phyloP scores from a whole-genome alignment of 495 filamentous ascomycete genomes.

The Rostrohypoxylon terebratum region DNA sequence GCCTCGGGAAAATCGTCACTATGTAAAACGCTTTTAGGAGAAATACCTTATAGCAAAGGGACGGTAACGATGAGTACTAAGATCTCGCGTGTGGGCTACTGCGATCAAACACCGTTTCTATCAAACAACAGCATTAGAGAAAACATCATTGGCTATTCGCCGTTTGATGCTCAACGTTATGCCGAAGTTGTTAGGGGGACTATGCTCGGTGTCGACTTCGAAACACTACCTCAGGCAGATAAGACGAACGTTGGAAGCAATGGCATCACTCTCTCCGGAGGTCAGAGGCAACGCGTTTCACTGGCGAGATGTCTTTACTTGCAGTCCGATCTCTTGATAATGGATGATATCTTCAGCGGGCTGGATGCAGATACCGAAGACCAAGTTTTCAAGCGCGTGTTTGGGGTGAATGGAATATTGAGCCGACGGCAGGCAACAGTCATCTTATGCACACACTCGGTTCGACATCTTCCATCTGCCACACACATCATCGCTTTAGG shows the following conservation, averaged over 20 bases:
- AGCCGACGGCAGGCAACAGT: conserved; percentile 62
- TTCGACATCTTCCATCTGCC: conserved; percentile 56
- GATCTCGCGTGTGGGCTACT: conserved; percentile 42
- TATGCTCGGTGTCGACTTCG: conserved; percentile 65
- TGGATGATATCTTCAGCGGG: conserved; percentile 72
- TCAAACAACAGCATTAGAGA: conserved; percentile 70
- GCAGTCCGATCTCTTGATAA: conserved; percentile 63
- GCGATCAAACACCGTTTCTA: conserved; percentile 62
- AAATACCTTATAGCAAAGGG: conserved; percentile 54
- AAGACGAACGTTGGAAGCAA: conserved; percentile 71
- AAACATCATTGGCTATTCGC: conserved; percentile 64
- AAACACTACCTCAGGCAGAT: conserved; percentile 66
- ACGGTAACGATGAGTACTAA: conserved; percentile 29
- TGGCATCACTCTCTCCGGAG: conserved; percentile 72
- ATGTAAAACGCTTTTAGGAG: conserved; percentile 62
- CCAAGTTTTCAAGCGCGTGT: conserved; percentile 67
- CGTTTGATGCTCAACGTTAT: conserved; percentile 70
- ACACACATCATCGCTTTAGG: conserved; percentile 61
- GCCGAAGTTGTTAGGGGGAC: conserved; percentile 72
- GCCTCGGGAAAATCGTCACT: conserved; percentile 65
- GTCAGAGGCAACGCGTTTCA: conserved; percentile 73
- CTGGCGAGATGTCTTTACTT: conserved; percentile 71
- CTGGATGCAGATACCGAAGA: conserved; percentile 71
- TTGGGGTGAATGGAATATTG: conserved; percentile 67
- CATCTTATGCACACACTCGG: conserved; percentile 60